Base-by-base conservation (phyloP, 2,329 filamentous ascomycete genomes). In the Pochonia chlamydosporia region DNA sequence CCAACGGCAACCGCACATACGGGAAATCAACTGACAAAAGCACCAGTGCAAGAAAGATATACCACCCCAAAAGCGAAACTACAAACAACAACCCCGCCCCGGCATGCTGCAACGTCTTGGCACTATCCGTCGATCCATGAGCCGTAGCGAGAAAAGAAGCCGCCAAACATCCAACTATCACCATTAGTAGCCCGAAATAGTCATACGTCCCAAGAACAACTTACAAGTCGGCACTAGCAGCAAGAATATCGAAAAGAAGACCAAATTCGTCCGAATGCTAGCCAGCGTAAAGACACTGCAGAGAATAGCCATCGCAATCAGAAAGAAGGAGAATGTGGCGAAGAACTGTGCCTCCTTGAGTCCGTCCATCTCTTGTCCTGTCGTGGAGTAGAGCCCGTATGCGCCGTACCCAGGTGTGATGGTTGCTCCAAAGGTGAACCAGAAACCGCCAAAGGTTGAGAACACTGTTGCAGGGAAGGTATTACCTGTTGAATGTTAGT, bases 211-310 rank as follows among this genome's bases (percentile, higher is more conserved):
- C n/a, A n/a, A n/a, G n/a, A n/a, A n/a, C n/a, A n/a, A n/a, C n/a
- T n/a, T n/a, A n/a, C n/a, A n/a, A n/a, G 1, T 46, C 43, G 2
- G 35, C 61, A 84, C 84, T n/a, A n/a, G n/a, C n/a, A n/a, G n/a
- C n/a, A n/a, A n/a, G n/a, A n/a, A n/a, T n/a, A n/a, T n/a, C n/a
- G n/a, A n/a, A n/a, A n/a, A n/a, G n/a, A n/a, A n/a, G 54, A 79
- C 68, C 5, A 84, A 44, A 56, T 87, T 87, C 16, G 83, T 87
- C 25, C 84, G 78, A 9, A 85, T 68, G 7, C 81, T 73, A 58
- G 80, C 82, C 55, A 87, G 69, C 35, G 83, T 64, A 65, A 77
- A 86, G 49, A 86, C 60, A 40, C 82, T 62, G 60, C 75, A 80
- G 21, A 86, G 63, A 6, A 85, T 59, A 2, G 68, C 75, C 81